Evolutionary conservation across 768 basidiomycete species (phyloP), one percentile per base, ranked within the genome.

Genomic region (Russula lepida): DNA sequence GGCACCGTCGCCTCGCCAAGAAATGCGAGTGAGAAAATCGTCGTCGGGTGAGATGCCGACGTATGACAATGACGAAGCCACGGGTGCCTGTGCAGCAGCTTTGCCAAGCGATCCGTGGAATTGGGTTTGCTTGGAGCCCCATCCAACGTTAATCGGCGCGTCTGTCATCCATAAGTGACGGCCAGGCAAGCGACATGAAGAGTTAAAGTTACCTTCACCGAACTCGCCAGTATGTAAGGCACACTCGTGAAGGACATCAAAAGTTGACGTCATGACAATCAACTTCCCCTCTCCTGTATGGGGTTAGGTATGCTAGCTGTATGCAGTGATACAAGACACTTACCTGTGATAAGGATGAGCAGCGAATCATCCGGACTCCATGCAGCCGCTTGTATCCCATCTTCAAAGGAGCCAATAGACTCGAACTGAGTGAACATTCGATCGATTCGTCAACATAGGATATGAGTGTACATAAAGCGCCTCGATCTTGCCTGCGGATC

Each of bases 41-140:
- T 98, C 93, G 63, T 85, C 83, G 3, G 85, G 84, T 65, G 83
- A 85, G 8, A 77, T 74, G 23, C 81, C 79, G 21, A 81, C 74
- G 33, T 73, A 69, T 37, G 74, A 67, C 17, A 73, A 66, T 13
- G 71, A 64, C 6, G 79, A 74, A 1, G 56, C 23, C 28, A 63
- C 65, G 12, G 73, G 66, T 28, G 80, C 77, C 64, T 83, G 81
- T 0, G 92, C 90, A 25, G 89, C 88, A 2, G 81, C 75, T 71
- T 98, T 98, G 19, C 97, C 95, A 4, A 92, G 77, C 0, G 94
- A 95, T 11, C 97, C 97, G 67, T 98, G 94, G 70, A 99, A 99
- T 69, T 99, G 97, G 0, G 97, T 98, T 71, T 89, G 81, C 69
- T 95, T 95, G 2, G 90, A 89, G 43, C 97, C 97, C 97, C 97